phyloP scores from a whole-genome alignment of 139 green algal genomes.

The Volvox reticuliferus region DNA sequence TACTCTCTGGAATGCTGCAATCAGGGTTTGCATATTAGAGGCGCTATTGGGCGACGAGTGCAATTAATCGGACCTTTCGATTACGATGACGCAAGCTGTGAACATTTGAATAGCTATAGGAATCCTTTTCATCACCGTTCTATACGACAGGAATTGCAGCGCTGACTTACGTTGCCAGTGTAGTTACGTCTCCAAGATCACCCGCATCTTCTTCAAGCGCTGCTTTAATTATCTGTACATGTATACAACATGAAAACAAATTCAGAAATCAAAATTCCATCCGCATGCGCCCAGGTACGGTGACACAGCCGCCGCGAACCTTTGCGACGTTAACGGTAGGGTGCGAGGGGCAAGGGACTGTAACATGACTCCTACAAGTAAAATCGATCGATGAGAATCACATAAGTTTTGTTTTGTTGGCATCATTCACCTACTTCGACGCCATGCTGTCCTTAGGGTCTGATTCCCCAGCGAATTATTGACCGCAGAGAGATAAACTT shows the following conservation, averaged over 20 bases:
- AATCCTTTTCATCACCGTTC: no score
- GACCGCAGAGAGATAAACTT: no score
- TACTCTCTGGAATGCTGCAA: slow-evolving; percentile 82
- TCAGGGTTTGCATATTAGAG: neutral
- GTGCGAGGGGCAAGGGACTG: slow-evolving; percentile 80
- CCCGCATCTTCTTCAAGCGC: slow-evolving; percentile 86
- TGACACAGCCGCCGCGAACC: slow-evolving; percentile 30
- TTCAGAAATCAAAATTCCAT: neutral
- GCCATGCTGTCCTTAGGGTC: neutral
- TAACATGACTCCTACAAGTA: slow-evolving; percentile 33
- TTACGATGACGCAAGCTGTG: no score
- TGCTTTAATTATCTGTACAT: slow-evolving; percentile 56
- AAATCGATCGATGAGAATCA: neutral
- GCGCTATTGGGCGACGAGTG: no score
- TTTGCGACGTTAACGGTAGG: slow-evolving; percentile 82
- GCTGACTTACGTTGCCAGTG: slow-evolving; percentile 82
- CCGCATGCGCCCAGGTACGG: neutral
- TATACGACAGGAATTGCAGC: neutral
- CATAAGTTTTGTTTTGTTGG: no score
- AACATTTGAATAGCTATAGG: no score
- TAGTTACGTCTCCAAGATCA: slow-evolving; percentile 91
- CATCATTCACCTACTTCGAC: neutral
- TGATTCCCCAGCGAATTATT: no score
- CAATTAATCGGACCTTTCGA: no score
- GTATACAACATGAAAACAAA: neutral